Base-by-base conservation (phyloP, 1,284 basidiomycete genomes). In the Microbotryomycetes sp. region DNA sequence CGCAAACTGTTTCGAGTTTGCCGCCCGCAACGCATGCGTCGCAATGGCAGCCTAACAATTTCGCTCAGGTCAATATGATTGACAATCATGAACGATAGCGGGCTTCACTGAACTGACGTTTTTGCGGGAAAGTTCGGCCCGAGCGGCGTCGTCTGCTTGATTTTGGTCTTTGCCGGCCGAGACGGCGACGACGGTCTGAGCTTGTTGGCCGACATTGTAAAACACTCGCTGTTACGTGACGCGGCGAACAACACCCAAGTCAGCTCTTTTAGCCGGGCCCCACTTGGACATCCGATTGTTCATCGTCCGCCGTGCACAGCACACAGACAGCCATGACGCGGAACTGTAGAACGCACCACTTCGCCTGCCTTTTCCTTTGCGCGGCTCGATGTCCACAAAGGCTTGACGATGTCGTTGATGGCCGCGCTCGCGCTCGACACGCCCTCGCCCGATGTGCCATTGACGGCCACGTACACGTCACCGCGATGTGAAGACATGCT, bases 321-420 rank as follows among this genome's bases (percentile, higher is more conserved):
- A n/a, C n/a, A n/a, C n/a, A n/a, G n/a, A n/a, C n/a, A n/a, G n/a
- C n/a, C n/a, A n/a, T n/a, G n/a, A n/a, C n/a, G n/a, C n/a, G n/a
- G n/a, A n/a, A n/a, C n/a, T n/a, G n/a, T n/a, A 73, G 88, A 85
- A 3, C 84, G 75, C 55, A 84, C 80, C 1, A 83, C 80, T 0
- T 85, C 83, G 11, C 85, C 86, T 1, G 79, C 82, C 71, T 83
- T 83, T 65, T 82, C 81, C 65, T 83, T 76, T 6, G 76, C 65
- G 4, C 73, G 65, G 52, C 79, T 66, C 26, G 74, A 70, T 0
- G 72, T 62, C 83, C 82, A 83, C 45, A 84, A 74, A 52, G 75
- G 64, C 16, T 72, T 64, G 7, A 78, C 69, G 61, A 80, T 71
- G 61, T 78, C 65, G 27, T 67, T 59, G 1, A 73, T 54, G 4